Base-by-base conservation (phyloP, 139 green algal species). In the Picochlorum sp. region DNA sequence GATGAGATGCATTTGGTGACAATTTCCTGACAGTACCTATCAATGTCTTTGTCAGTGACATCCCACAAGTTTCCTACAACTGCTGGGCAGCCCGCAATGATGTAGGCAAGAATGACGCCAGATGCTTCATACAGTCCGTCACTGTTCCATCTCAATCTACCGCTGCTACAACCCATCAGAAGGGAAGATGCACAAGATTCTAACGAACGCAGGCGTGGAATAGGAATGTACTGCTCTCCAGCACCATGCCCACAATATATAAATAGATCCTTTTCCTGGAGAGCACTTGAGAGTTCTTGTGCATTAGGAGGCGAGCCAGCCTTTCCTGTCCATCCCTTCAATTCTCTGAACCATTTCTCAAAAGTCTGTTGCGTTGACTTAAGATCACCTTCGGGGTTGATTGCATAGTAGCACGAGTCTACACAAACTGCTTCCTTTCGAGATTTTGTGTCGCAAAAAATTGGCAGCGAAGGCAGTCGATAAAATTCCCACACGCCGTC, bases 41-140 rank as follows among this genome's bases (percentile, higher is more conserved):
- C 91, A 30, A 97, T 96, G 76, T 97, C 91, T 6, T 79, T 57
- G 63, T 97, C 91, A 8, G 91, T 97, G n/a, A 97, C 91, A 66
- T 97, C 91, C 91, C 91, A 97, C 24, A 97, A 78, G 75, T 95
- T 96, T 37, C 77, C 89, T 23, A 96, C 81, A 3, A 81, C 79
- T 8, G 75, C 74, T 1, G 91, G 91, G 66, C 80, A 88, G 7
- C 89, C 91, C 69, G 84, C 84, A 6, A 87, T 61, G 15, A 93
- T 63, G 80, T 95, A 97, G 1, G 76, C 70, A 41, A 89, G 76
- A 10, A 85, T 70, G 0, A 81, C 68, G 6, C 90, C 90, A 2
- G 41, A 16, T 3, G 85, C 66, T 45, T 90, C 86, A 65, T 91
- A 96, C 5, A 47, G 41, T 15, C 28, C 30, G 0, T 62, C 24